Evolutionary conservation across 768 basidiomycete genomes (phyloP), one percentile per base, ranked within the genome.

Genomic region (Rhizopogon vulgaris): DNA sequence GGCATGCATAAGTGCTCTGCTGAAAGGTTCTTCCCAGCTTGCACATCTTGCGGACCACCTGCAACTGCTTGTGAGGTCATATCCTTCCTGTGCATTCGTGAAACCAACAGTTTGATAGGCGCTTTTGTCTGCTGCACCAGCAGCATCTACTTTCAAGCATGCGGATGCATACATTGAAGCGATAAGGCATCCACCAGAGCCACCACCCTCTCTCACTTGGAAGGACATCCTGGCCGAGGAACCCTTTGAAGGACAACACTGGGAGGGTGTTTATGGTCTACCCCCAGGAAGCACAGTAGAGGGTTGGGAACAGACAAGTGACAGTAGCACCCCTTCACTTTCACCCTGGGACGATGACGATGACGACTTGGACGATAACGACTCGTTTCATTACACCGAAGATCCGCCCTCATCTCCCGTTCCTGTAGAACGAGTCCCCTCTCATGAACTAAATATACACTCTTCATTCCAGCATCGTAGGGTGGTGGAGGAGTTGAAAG

Each of bases 231-330:
- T 92, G 14, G 78, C 78, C 1, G 89, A 90, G 59, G 90, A 91
- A 52, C 87, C 89, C 3, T 87, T 89, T 55, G 86, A 91, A 65
- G 90, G 87, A 14, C 82, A 91, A 55, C 90, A 91, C 60, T 91
- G 89, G 89, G 79, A 87, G 60, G 86, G 86, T 1, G 78, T 79
- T n/a, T 80, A 79, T 55, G 83, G 75, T 7, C 63, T 75, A 24
- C 77, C 78, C 25, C 64, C 73, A n/a, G 78, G 81, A 27, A 71
- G 68, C 51, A 74, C 72, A 1, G 63, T 73, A 6, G 70, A 73
- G 43, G 67, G 72, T 32, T 72, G 73, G 63, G 74, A 76, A 41
- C 69, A 67, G 39, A 71, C 71, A 48, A 79, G 77, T 37, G 75
- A 70, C 54, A 81, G 79, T 57, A 87, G 78, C 61, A 79, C 82